Conservation (phyloP, 75 land plant species). For the Cryptomeria japonica region DNA sequence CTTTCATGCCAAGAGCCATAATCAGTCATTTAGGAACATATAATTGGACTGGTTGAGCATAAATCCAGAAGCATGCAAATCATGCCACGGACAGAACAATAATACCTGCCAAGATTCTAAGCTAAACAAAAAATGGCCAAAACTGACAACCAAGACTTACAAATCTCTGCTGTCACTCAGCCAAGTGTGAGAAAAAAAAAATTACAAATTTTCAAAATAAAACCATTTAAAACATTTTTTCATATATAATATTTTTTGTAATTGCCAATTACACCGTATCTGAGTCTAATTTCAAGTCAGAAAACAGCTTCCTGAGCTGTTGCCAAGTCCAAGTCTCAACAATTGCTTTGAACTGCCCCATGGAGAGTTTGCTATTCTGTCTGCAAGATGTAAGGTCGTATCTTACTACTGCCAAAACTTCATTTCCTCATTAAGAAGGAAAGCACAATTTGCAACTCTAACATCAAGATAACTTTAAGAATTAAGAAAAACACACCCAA, state of each 20-base stretch:
- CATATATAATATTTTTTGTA: too few relatives aligned
- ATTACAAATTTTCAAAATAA: too few relatives aligned
- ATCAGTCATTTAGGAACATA: neutral
- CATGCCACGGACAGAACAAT: neutral
- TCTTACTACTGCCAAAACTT: neutral
- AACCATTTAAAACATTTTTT: too few relatives aligned
- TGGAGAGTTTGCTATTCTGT: neutral
- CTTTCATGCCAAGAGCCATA: neutral
- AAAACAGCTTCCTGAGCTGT: too few relatives aligned
- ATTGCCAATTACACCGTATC: too few relatives aligned
- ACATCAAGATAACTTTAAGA: neutral
- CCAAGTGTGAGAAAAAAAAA: too few relatives aligned
- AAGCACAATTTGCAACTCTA: neutral
- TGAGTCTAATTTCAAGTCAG: too few relatives aligned
- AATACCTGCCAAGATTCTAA: neutral
- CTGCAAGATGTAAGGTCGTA: neutral
- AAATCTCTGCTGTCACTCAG: too few relatives aligned
- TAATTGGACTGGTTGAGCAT: neutral
- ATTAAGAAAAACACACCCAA: neutral
- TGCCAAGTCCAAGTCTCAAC: too few relatives aligned
- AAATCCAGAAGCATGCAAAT: neutral
- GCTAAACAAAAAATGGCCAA: neutral
- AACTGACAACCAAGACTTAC: too few relatives aligned
- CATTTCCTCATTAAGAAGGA: neutral
- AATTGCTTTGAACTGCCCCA: neutral